Conservation (phyloP, 1,139 yeast genomes). For the Diutina ranongensis region DNA sequence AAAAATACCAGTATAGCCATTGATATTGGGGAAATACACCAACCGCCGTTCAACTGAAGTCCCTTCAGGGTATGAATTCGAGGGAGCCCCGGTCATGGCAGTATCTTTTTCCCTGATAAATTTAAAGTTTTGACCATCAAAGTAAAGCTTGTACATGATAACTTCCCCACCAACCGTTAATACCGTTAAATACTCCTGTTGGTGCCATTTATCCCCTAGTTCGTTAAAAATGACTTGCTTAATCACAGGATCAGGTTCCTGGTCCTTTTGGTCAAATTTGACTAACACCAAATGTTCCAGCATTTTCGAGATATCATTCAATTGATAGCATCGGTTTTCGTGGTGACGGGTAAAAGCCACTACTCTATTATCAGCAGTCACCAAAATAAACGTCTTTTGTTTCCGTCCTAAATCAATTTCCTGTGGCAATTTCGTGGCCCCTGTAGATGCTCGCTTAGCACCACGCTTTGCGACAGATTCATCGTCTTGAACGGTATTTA, state of each 20-base stretch:
- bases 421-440: background rate
- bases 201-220: constrained; percentile 48
- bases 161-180: constrained; percentile 77
- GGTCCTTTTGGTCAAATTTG: constrained; percentile 46
- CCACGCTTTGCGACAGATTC: constrained; percentile 22
- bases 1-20: constrained; percentile 50
- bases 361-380: constrained; percentile 67
- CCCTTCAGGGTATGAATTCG: constrained; percentile 58
- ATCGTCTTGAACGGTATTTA: constrained; percentile 32
- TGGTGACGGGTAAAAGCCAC: constrained; percentile 56
- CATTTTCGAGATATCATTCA: constrained; percentile 47
- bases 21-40: constrained; percentile 46
- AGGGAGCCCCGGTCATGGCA: constrained; percentile 61
- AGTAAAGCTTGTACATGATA: constrained; percentile 48
- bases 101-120: constrained; percentile 39
- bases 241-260: constrained; percentile 63
- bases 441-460: constrained; percentile 14
- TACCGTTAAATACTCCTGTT: constrained; percentile 51
- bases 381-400: constrained; percentile 48
- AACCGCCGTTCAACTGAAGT: constrained; percentile 60
- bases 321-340: constrained; percentile 53
- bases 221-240: constrained; percentile 59
- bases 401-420: constrained; percentile 18
- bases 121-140: constrained; percentile 38
- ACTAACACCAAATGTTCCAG: constrained; percentile 41